Evolutionary conservation across 768 basidiomycete species (phyloP).

Genomic region (Leccinum truebloodii): DNA sequence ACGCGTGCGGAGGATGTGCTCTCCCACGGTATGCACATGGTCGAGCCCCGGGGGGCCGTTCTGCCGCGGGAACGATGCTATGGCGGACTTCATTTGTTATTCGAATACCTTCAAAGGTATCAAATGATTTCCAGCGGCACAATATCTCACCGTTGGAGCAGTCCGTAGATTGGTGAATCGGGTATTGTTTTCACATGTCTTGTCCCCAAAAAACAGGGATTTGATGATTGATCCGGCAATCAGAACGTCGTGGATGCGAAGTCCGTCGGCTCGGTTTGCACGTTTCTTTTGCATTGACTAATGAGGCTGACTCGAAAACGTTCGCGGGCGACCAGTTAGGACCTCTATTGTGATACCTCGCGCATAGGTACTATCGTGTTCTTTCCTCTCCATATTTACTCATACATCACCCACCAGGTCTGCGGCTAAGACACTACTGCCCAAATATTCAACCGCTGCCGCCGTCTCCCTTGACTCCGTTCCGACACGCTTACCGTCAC

Average conservation of each 20-base stretch:
- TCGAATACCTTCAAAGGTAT: background rate
- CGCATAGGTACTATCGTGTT: conserved; percentile 53
- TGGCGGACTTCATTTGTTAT: background rate
- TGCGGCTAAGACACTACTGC: conserved; percentile 65
- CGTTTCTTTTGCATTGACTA: background rate
- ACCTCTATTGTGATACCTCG: conserved; percentile 67
- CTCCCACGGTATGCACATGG: background rate
- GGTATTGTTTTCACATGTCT: background rate
- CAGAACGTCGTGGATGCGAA: background rate
- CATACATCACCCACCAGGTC: conserved; percentile 35
- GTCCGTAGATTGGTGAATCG: background rate
- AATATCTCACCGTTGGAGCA: background rate
- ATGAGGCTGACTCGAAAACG: background rate
- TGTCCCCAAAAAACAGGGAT: background rate
- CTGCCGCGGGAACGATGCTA: background rate
- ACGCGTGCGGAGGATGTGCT: no score
- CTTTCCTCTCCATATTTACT: conserved; percentile 4
- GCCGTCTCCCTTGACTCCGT: conserved; percentile 65
- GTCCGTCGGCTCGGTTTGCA: background rate
- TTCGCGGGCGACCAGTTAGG: conserved; percentile 48
- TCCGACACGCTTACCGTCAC: conserved; percentile 63
- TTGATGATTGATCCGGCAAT: background rate
- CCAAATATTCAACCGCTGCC: conserved; percentile 68
- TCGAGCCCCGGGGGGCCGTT: background rate
- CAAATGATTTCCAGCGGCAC: background rate